Base-by-base conservation (phyloP, 768 basidiomycete genomes). In the Tricholoma flavovirens region DNA sequence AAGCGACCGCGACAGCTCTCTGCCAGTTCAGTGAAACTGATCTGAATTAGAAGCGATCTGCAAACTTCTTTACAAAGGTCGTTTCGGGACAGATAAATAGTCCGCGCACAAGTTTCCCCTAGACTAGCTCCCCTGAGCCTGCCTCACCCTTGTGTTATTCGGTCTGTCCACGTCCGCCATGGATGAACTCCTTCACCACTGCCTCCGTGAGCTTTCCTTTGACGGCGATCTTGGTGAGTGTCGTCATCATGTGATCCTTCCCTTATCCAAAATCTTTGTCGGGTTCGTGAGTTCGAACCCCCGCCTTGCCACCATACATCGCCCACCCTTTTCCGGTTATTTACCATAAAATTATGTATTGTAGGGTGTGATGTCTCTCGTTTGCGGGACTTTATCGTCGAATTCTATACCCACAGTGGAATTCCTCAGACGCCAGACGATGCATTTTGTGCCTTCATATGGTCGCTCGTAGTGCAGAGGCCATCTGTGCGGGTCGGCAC, bases 201-300 rank as follows among this genome's bases (percentile, higher is more conserved):
- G 88, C 66, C 78, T 93, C 33, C 86, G 87, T 36, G 91, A 96
- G 69, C 77, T 96, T 29, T 83, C 93, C 5, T 94, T 93, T 70
- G 92, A 94, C 64, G 93, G 93, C 5, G 90, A 94, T 67, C 76
- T 91, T 42, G 93, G 93, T 94, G 69, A 75, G 87, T 80, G 55
- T 53, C 56, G 26, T 56, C 56, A 67, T 69, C 69, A 73, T 69
- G 67, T 71, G 71, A 71, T 69, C 51, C 49, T 15, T 22, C 26
- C 36, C 30, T 43, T 45, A 55, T 32, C 32, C 26, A 49, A 55
- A 55, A 55, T 59, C 60, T 59, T 38, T 53, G 49, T 52, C 51
- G 49, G 45, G 51, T 60, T 59, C 55, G 54, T 51, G 73, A 64
- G 79, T 79, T 81, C 77, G 77, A 79, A 74, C 62, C 77, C 75